These are phyloP conservation scores for Rhododendron henanense DNA, from an alignment of 148 eudicot genomes.

Conservation along the genomic window DNA sequence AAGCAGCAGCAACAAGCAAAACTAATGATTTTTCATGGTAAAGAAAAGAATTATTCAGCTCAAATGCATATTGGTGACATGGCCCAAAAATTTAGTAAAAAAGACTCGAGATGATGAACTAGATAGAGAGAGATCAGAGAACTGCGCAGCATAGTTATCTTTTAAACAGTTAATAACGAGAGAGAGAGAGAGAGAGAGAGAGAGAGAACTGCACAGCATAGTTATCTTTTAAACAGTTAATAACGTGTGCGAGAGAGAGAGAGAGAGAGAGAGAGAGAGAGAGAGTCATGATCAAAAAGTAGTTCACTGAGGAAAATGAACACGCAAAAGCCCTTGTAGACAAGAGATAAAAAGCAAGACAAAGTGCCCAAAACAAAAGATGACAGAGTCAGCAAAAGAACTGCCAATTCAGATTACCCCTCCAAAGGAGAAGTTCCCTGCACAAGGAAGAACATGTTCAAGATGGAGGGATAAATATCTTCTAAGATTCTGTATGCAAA, in stretches of 20 bases:
- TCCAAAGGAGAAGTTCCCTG: not conserved
- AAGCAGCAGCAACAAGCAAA: constrained; percentile 6
- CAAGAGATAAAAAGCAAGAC: not conserved
- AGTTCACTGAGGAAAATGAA: not conserved
- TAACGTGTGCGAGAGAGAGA: not conserved
- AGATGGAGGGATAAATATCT: not conserved
- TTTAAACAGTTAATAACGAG: not conserved
- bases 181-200: not conserved
- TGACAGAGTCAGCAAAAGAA: not conserved
- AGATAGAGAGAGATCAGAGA: not conserved
- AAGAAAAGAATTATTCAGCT: not conserved
- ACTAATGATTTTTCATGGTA: not conserved
- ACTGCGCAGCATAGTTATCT: not conserved
- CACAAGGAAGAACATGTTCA: not conserved
- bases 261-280: not conserved
- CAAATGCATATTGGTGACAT: not conserved
- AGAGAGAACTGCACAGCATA: too few species aligned
- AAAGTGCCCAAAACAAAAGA: not conserved
- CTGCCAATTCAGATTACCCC: not conserved
- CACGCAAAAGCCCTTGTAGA: not conserved
- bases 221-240: too few species aligned
- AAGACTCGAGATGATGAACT: not conserved
- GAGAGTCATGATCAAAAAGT: not conserved
- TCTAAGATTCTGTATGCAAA: not conserved
- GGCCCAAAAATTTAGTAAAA: not conserved